Conservation (phyloP, 768 basidiomycete species). For the Jaapia argillacea region DNA sequence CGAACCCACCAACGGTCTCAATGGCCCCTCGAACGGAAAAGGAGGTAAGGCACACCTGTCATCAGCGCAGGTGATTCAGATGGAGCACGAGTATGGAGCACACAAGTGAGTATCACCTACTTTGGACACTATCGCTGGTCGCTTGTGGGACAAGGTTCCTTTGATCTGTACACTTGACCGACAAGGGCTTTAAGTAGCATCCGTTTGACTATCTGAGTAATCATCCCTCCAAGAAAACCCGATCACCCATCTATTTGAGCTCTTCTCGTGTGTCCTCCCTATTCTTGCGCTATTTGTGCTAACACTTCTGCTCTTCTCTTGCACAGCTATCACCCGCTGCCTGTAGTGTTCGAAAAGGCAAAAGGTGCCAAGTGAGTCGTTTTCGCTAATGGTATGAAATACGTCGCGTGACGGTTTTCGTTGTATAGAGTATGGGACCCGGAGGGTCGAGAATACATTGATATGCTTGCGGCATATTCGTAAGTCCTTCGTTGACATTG, state of each 20-base stretch:
- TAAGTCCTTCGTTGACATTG: slow-evolving; percentile 22
- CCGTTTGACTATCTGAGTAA: background rate
- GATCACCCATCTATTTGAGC: background rate
- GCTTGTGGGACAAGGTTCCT: background rate
- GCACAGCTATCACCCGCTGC: slow-evolving; percentile 89
- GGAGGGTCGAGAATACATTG: slow-evolving; percentile 92
- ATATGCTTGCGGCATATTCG: slow-evolving; percentile 98
- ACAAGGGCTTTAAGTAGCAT: background rate
- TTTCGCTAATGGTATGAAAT: too few relatives aligned
- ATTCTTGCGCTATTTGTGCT: slow-evolving; percentile 5
- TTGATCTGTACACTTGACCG: slow-evolving; percentile 1
- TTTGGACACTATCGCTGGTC: background rate
- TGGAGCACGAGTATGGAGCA: slow-evolving; percentile 77
- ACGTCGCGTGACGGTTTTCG: too few relatives aligned
- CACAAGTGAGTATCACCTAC: slow-evolving; percentile 64
- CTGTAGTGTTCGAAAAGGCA: slow-evolving; percentile 88
- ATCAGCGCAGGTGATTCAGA: slow-evolving; percentile 63
- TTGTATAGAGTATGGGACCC: slow-evolving; percentile 95
- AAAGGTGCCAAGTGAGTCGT: slow-evolving; percentile 84
- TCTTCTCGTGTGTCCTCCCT: background rate
- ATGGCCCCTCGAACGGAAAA: too few relatives aligned
- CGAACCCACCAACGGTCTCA: too few relatives aligned
- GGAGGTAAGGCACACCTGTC: slow-evolving; percentile 25
- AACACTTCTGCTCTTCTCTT: slow-evolving; percentile 23
- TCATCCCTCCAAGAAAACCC: background rate